Percentiles rank a stretch among this genome's conserved stretches.
phyloP scores from a whole-genome alignment of 441 rosid species.

The Brassica hybrid region DNA sequence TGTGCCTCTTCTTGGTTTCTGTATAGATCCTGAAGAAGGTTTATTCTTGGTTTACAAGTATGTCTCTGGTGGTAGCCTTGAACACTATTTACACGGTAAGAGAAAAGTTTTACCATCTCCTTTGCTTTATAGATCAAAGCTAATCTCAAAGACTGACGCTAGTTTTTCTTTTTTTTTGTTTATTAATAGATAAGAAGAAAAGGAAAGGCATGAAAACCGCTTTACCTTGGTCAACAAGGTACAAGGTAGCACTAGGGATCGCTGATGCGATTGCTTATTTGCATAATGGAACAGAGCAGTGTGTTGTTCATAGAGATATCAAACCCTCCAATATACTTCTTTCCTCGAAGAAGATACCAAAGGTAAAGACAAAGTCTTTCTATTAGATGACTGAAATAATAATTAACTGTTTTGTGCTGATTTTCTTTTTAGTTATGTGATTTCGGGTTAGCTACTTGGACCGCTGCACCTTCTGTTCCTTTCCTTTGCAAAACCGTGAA shows the following conservation, averaged over 20 bases:
- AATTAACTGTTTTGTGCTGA: background rate
- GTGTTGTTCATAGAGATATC: constrained; percentile 98
- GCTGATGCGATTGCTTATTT: constrained; percentile 86
- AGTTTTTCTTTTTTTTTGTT: background rate
- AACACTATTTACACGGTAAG: constrained; percentile 90
- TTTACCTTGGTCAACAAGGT: constrained; percentile 85
- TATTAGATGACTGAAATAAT: background rate
- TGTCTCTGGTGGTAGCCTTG: constrained; percentile 95
- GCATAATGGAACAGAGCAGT: constrained; percentile 91
- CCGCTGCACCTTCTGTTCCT: constrained; percentile 93
- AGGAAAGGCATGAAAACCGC: constrained; percentile 61
- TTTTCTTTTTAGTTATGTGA: constrained; percentile 78
- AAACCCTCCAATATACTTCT: constrained; percentile 97
- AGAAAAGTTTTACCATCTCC: background rate
- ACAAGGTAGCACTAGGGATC: constrained; percentile 85
- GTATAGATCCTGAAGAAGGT: constrained; percentile 92
- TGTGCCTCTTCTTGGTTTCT: constrained; percentile 95
- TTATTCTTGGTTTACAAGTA: constrained; percentile 92
- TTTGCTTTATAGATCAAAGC: background rate
- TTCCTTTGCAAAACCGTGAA: constrained; percentile 98
- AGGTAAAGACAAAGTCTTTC: constrained; percentile 49
- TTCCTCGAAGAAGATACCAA: constrained; percentile 88
- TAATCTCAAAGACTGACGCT: background rate
- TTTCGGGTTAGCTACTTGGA: constrained; percentile 98
- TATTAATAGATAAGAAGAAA: constrained; percentile 68